These are phyloP conservation scores for Floccularia luteovirens DNA, from an alignment of 768 basidiomycete species.

Conservation along the genomic window DNA sequence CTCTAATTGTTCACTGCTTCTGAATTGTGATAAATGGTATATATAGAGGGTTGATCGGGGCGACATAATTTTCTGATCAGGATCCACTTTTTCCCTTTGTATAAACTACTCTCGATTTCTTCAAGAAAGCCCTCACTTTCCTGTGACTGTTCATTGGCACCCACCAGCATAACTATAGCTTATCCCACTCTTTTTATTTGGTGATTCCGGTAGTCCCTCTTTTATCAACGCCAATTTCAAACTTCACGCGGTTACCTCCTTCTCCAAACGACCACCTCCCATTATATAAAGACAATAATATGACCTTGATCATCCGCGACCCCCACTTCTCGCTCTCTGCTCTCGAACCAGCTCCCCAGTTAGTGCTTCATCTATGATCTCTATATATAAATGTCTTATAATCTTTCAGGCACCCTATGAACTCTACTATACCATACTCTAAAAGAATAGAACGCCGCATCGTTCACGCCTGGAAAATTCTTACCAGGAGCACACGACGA, in stretches of 20 bases:
- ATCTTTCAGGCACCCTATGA: slow-evolving; percentile 5
- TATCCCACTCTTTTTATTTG: neutral
- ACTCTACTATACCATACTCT: slow-evolving; percentile 20
- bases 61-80: no score
- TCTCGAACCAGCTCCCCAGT: slow-evolving; percentile 10
- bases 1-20: no score
- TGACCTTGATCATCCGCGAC: slow-evolving; percentile 19
- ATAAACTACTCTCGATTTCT: no score
- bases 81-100: no score
- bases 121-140: no score
- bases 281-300: slow-evolving; percentile 4
- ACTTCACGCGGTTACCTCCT: neutral
- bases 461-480: slow-evolving; percentile 52
- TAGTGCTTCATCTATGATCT: slow-evolving; percentile 3
- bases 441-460: slow-evolving; percentile 51
- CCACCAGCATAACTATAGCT: neutral
- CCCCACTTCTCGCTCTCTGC: slow-evolving; percentile 22
- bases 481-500: slow-evolving; percentile 41
- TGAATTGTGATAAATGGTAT: no score
- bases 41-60: no score
- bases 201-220: neutral
- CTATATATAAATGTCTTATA: neutral
- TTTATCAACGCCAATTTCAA: neutral
- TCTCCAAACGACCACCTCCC: slow-evolving; percentile 6
- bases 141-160: no score